Evolutionary conservation across 495 filamentous ascomycete species (phyloP), one percentile per base, ranked within the genome.

Genomic region (Talaromyces liani): DNA sequence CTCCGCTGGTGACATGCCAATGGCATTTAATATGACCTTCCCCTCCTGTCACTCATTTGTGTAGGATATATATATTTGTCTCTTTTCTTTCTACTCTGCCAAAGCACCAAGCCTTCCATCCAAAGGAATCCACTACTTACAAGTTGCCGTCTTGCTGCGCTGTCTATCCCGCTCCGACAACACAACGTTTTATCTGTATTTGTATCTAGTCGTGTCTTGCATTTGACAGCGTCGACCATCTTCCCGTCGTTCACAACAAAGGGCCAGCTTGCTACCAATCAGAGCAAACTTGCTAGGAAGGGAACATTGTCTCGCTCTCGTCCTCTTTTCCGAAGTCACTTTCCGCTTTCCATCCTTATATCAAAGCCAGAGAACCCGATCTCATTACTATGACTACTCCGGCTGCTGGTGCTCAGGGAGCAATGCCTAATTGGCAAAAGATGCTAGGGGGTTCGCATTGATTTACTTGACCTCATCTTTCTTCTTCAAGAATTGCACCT

Each of bases 361-460:
- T 24, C 25, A 18, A 57, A 57, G 14, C 53, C 27, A 57, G 10
- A 33, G 25, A 20, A 49, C 12, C 9, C n/a, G 18, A 53, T 53
- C 18, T n/a, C 54, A 24, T 63, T 60, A 74, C 58, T 60, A 79
- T 77, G 72, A 70, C 75, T 53, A 25, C 62, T 69, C 29, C 67
- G 62, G 58, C 51, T 63, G 34, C 68, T 45, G 71, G 51, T 9
- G 45, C 45, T 10, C 71, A 69, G 66, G 69, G 64, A 54, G 68
- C 39, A 60, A 56, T 36, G 39, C 61, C 65, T 16, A 75, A 66
- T 58, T 85, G 84, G 82, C 80, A 84, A 67, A 76, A 80, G 33
- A 79, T 77, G 68, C 79, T 86, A 45, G 66, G 78, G 65, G 77
- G 84, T 84, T 67, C 78, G 70, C 68, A 66, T 20, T 45, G 49